Evolutionary conservation across 352 stramenopile genomes (phyloP), one percentile per base, ranked within the genome.

Genomic region (Phytophthora capsici): DNA sequence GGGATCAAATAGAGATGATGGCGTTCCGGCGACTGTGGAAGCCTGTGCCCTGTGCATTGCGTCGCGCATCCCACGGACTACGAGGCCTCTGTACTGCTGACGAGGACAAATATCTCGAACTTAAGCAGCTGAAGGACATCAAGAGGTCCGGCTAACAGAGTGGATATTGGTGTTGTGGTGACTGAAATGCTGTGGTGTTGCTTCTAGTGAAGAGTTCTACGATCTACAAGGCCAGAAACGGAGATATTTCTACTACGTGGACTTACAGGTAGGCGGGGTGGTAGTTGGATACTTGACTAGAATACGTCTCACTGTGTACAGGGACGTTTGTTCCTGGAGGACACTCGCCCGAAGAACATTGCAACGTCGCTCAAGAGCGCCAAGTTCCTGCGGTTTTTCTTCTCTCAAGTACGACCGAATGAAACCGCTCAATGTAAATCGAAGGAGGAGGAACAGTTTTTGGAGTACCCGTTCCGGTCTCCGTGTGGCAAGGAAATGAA

Each of bases 331-430:
- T 93, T 93, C 44, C 53, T 93, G 12, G 86, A 94, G 71, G 77
- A 94, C 71, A 92, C 82, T 7, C 75, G 78, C 10, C 86, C 86
- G 9, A 94, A 94, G 64, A 94, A 93, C 75, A 92, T 94, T 16
- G 86, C 86, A 34, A 94, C 86, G 50, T 92, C 81, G 6, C 67
- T 94, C 14, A 94, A 94, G 44, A 93, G 84, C 48, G 68, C 76
- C 73, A 92, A 92, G 61, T 94, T 94, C 48, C 64, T 94, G 60
- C 70, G 72, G 8, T 94, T 94, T 56, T 94, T 94, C 72, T 94
- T 92, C 63, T 84, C 74, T 8, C 81, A 91, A 16, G 37, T 93
- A 16, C 81, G 71, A 30, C 66, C 57, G 2, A 90, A 93, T 54
- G 50, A 16, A 0, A 25, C 67, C 2, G 51, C 26, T 4, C 44